These are phyloP conservation scores for Russula brevipes DNA, from an alignment of 768 basidiomycete genomes.

Conservation along the genomic window DNA sequence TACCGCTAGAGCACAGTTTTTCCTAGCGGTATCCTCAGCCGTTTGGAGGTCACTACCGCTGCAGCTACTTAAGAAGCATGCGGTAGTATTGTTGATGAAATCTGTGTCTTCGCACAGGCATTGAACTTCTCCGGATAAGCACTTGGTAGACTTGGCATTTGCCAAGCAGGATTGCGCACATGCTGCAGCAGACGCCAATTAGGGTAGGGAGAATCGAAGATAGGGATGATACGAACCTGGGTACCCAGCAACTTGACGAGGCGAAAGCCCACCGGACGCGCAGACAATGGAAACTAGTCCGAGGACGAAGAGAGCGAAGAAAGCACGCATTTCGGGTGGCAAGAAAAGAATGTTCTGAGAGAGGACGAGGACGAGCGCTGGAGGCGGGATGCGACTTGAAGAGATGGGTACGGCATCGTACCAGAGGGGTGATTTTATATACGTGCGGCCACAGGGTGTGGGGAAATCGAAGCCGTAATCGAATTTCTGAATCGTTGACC, in stretches of 20 bases:
- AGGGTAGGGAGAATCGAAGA: not conserved
- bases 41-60: slow-evolving; percentile 39
- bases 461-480: slow-evolving; percentile 23
- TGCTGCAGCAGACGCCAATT: slow-evolving; percentile 32
- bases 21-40: slow-evolving; percentile 40
- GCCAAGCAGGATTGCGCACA: slow-evolving; percentile 50
- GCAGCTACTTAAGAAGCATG: slow-evolving; percentile 49
- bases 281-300: slow-evolving; percentile 37
- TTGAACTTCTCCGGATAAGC: slow-evolving; percentile 43
- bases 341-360: not conserved
- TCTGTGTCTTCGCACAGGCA: slow-evolving; percentile 52
- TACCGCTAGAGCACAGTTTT: slow-evolving; percentile 48
- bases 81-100: slow-evolving; percentile 44
- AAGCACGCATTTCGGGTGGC: slow-evolving; percentile 48
- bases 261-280: slow-evolving; percentile 21
- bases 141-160: slow-evolving; percentile 41
- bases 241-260: slow-evolving; percentile 17
- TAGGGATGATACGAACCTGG: not conserved
- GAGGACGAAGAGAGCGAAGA: slow-evolving; percentile 36
- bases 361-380: not conserved
- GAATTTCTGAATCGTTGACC: not conserved
- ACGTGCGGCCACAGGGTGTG: slow-evolving; percentile 23
- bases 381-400: not conserved
- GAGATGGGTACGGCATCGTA: not conserved
- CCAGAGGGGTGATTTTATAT: not conserved